Evolutionary conservation across 2,329 filamentous ascomycete species (phyloP).

Genomic region (Calonectria pseudoreteaudii): DNA sequence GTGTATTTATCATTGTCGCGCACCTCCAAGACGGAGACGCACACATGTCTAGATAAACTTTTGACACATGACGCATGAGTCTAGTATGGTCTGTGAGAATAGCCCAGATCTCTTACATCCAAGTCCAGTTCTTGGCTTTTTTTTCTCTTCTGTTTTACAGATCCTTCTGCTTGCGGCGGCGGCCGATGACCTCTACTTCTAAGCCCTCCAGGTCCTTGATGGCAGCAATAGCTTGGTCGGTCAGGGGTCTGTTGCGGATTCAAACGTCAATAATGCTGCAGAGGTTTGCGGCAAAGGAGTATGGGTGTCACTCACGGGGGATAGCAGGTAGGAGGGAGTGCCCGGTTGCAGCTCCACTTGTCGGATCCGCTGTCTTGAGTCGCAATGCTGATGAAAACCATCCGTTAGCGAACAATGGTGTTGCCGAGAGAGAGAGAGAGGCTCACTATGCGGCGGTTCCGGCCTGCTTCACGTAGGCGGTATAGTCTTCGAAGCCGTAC

Average conservation of each 20-base stretch:
- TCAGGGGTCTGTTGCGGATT: neutral
- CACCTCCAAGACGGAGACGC: neutral
- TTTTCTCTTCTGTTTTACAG: neutral
- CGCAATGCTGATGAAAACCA: neutral
- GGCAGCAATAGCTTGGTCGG: neutral
- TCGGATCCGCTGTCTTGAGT: neutral
- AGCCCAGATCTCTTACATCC: neutral
- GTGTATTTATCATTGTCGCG: neutral
- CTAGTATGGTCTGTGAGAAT: neutral
- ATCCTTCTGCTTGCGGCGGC: neutral
- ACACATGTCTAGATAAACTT: neutral
- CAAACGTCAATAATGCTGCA: neutral
- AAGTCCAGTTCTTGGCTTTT: neutral
- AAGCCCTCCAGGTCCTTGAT: neutral
- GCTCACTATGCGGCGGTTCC: neutral
- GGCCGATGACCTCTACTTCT: neutral
- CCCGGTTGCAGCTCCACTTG: neutral
- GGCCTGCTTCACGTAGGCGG: neutral
- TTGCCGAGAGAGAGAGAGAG: too few relatives aligned
- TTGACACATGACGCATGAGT: neutral
- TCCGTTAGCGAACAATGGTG: neutral
- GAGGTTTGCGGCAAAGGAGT: neutral
- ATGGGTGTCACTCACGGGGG: neutral
- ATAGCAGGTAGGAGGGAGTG: neutral
- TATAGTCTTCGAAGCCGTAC: neutral